Evolutionary conservation across 1,284 basidiomycete species (phyloP).

Genomic region (Sutorius eximius): DNA sequence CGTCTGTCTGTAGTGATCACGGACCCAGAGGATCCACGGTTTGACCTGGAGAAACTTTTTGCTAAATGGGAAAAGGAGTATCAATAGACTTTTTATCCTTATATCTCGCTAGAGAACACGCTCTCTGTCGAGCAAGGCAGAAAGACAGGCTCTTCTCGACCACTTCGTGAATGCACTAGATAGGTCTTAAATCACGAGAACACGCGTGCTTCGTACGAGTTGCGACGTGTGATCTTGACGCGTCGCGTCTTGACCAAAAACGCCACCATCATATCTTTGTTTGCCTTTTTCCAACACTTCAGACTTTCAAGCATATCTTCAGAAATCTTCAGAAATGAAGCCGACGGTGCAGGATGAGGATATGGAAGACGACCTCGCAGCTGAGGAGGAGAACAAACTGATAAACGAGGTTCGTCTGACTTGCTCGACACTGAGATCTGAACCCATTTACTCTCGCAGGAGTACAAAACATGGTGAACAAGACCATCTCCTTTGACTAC

Average conservation of each 20-base stretch:
- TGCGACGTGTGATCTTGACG: slow-evolving; percentile 11
- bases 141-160: slow-evolving; percentile 1
- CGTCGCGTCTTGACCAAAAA: slow-evolving; percentile 29
- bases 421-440: slow-evolving; percentile 5
- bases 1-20: slow-evolving; percentile 65
- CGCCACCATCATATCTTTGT: neutral
- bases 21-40: slow-evolving; percentile 92
- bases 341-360: slow-evolving; percentile 63
- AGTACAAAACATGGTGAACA: slow-evolving; percentile 79
- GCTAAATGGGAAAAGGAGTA: slow-evolving; percentile 69
- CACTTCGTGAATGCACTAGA: slow-evolving; percentile 12
- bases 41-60: slow-evolving; percentile 95
- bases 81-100: slow-evolving; percentile 37
- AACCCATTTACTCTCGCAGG: slow-evolving; percentile 43
- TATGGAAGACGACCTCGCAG: slow-evolving; percentile 77
- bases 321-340: slow-evolving; percentile 47
- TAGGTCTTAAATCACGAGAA: slow-evolving; percentile 2
- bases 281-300: neutral
- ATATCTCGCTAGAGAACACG: slow-evolving; percentile 31
- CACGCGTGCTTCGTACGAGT: neutral
- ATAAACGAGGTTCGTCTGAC: slow-evolving; percentile 79
- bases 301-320: neutral
- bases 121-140: slow-evolving; percentile 16
- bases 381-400: slow-evolving; percentile 86
- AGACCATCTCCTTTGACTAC: neutral